phyloP scores from a whole-genome alignment of 768 basidiomycete genomes.

The Scleroderma bovista region DNA sequence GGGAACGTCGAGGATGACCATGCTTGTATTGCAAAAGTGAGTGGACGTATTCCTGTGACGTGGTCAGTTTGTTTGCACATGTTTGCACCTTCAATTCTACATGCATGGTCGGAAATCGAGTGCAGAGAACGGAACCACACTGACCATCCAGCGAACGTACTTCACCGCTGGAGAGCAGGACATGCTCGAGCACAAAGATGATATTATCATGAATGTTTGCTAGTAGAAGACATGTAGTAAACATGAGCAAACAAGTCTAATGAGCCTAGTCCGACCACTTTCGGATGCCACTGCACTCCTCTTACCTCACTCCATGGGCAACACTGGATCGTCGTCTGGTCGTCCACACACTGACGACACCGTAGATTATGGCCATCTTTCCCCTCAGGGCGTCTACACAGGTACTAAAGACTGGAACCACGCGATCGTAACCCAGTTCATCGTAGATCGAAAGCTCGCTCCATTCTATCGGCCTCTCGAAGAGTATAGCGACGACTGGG shows the following conservation, averaged over 20 bases:
- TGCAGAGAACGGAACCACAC: no score
- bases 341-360: conserved; percentile 74
- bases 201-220: no score
- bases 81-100: no score
- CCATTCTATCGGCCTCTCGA: conserved; percentile 97
- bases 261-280: no score
- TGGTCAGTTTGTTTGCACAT: not conserved
- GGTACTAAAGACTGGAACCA: conserved; percentile 88
- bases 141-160: no score
- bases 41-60: not conserved
- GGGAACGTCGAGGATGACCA: conserved; percentile 56
- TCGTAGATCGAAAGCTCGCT: conserved; percentile 81
- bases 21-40: conserved; percentile 8
- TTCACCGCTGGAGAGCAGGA: no score
- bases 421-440: conserved; percentile 77
- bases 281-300: not conserved
- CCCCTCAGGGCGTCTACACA: conserved; percentile 84
- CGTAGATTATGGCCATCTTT: conserved; percentile 76
- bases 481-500: conserved; percentile 87
- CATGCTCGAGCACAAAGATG: no score
- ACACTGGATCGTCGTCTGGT: conserved; percentile 70
- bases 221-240: no score
- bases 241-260: not conserved
- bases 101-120: no score
- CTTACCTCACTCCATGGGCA: conserved; percentile 54